Base-by-base conservation (phyloP, 495 filamentous ascomycete species). In the Amphirosellinia nigrospora region DNA sequence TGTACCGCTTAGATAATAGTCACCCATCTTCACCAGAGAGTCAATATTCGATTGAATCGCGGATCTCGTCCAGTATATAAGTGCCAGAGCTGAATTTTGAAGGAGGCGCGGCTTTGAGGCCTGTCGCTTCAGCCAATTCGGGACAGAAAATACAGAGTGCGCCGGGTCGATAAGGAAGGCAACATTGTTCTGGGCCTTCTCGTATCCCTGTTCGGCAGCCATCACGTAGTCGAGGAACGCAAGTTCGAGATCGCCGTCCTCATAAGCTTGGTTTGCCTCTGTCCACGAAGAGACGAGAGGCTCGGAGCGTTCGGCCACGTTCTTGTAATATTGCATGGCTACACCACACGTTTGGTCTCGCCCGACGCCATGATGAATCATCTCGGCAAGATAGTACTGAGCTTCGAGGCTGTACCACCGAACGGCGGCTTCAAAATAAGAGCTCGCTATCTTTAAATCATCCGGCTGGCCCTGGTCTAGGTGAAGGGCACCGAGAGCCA, bases 1-100 rank as follows among this genome's bases (percentile, higher is more conserved):
- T 41, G 91, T 88, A 3, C 96, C 96, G 46, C 82, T 70, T 19
- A 97, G 85, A 75, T 98, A 98, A 78, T 98, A 98, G 79, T 99
- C 96, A 34, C 96, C 96, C 94, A 98, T 97, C 80, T 98, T 99
- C 45, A 99, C 91, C 71, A 97, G 81, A 0, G 93, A 93, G 80
- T 99, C 96, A 64, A 96, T 92, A 73, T 98, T 99, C 19, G 88
- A 85, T 78, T 99, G 96, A 74, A 94, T 94, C 0, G 96, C 92
- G 4, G 95, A 97, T 39, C 96, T 91, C 4, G 96, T 98, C 95
- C 95, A 99, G 81, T 96, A 96, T 38, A 97, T 92, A 60, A 99
- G 83, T 2, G 96, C 95, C 1, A 98, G 85, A 0, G 87, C 82
- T 0, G 92, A 86, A 77, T 97, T 93, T 59, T 86, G 83, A 21